A percentile compares a stretch with the other conserved stretches of the same genome.
These are phyloP conservation scores for Castanea mollissima DNA, from an alignment of 306 rosid species.

Conservation along the genomic window DNA sequence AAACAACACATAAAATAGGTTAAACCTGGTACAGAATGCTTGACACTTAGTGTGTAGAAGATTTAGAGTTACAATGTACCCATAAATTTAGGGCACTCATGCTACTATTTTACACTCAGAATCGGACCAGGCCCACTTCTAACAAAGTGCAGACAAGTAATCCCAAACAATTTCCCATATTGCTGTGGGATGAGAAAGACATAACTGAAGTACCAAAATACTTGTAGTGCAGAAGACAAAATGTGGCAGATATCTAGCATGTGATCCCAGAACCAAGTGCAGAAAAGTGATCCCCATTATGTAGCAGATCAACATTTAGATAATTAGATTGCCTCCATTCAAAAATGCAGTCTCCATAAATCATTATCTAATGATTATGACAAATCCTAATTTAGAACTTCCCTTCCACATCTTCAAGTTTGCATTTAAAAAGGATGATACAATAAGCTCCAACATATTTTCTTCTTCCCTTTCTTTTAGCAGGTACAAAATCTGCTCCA, in stretches of 20 bases:
- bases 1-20: constrained; percentile 18
- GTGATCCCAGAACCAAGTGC: neutral
- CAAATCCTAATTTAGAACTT: constrained; percentile 1
- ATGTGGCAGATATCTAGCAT: neutral
- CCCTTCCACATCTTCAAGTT: neutral
- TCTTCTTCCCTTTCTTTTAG: neutral
- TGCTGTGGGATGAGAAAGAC: neutral
- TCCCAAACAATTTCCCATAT: neutral
- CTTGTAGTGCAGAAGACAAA: neutral
- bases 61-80: neutral
- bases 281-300: constrained; percentile 1
- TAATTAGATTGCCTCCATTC: neutral
- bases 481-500: neutral
- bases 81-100: neutral
- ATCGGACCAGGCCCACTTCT: neutral
- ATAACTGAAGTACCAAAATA: constrained; percentile 9
- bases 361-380: neutral
- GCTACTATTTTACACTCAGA: neutral
- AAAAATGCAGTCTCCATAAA: neutral
- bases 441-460: neutral
- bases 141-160: no score
- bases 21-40: neutral
- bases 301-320: neutral
- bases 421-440: neutral
- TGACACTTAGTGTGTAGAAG: neutral